Percentiles rank a stretch among this genome's conserved stretches.
Conservation (phyloP, 2,329 filamentous ascomycete species). For the Biscogniauxia sp. region DNA sequence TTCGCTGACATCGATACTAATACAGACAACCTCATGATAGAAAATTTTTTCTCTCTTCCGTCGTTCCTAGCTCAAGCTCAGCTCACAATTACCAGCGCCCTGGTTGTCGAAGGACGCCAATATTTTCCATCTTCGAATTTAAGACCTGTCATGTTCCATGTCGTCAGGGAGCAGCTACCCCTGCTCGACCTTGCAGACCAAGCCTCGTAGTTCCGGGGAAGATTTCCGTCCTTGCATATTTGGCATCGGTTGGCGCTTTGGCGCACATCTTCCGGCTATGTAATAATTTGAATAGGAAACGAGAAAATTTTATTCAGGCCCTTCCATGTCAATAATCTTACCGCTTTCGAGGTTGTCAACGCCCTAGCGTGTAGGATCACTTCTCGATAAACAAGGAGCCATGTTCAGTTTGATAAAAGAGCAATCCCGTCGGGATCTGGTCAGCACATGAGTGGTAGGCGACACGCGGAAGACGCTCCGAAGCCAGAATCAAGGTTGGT, state of each 20-base stretch:
- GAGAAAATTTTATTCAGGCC: slow-evolving; percentile 10
- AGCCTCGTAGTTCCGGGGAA: slow-evolving; percentile 24
- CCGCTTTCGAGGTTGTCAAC: slow-evolving; percentile 13
- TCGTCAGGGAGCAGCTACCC: slow-evolving; percentile 20
- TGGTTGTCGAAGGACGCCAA: not conserved
- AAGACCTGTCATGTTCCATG: slow-evolving; percentile 19
- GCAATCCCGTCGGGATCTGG: not conserved
- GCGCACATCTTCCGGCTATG: slow-evolving; percentile 8
- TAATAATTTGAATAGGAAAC: slow-evolving; percentile 2
- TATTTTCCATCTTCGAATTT: slow-evolving; percentile 15
- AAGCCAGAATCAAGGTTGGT: not conserved
- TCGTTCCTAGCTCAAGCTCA: not conserved
- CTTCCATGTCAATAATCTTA: not conserved
- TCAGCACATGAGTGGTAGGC: not conserved
- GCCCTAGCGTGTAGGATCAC: not conserved
- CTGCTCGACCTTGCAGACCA: slow-evolving; percentile 11
- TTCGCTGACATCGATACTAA: not conserved
- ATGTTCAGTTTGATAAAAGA: slow-evolving; percentile 5
- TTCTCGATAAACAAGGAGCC: not conserved
- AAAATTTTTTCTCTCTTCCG: not conserved
- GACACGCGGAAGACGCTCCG: not conserved
- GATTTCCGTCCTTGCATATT: slow-evolving; percentile 19
- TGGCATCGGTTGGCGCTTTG: slow-evolving; percentile 12
- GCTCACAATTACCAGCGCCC: not conserved
- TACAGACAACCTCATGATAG: not conserved